Evolutionary conservation across 1,284 basidiomycete species (phyloP).

Genomic region (Trichosporon faecale): DNA sequence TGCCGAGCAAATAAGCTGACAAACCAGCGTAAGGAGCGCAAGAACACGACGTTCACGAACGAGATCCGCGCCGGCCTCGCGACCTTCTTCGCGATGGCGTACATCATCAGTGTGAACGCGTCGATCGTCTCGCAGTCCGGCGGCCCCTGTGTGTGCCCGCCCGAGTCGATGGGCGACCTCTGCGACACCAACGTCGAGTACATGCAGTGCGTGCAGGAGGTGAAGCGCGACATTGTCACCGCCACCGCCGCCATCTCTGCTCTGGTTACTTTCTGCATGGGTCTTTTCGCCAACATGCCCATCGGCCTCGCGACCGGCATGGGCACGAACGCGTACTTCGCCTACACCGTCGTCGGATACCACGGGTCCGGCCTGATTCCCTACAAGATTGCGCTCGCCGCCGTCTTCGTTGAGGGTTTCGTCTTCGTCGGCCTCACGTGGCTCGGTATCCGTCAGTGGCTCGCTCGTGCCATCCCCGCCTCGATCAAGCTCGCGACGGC

Average conservation of each 20-base stretch:
- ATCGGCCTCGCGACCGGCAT: constrained; percentile 60
- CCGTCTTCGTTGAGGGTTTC: constrained; percentile 85
- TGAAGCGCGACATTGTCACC: constrained; percentile 61
- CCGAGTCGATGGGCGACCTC: constrained; percentile 43
- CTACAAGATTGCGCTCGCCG: constrained; percentile 78
- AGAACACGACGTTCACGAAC: constrained; percentile 73
- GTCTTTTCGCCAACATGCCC: constrained; percentile 44
- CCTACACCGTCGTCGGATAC: constrained; percentile 81
- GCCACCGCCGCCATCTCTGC: constrained; percentile 72
- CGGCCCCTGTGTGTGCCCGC: constrained; percentile 73
- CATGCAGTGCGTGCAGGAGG: constrained; percentile 63
- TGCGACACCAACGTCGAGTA: constrained; percentile 62
- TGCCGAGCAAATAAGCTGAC: neutral
- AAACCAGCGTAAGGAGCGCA: constrained; percentile 61
- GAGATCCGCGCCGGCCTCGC: constrained; percentile 77
- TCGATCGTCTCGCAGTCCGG: constrained; percentile 71
- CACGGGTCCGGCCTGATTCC: constrained; percentile 66
- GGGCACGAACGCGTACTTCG: constrained; percentile 84
- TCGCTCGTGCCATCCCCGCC: constrained; percentile 81
- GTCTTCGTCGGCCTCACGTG: constrained; percentile 78
- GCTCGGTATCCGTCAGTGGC: constrained; percentile 83
- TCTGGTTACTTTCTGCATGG: constrained; percentile 59
- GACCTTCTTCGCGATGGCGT: constrained; percentile 65
- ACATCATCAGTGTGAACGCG: constrained; percentile 49
- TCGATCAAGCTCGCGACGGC: constrained; percentile 80